A percentile compares a stretch with the other conserved stretches of the same genome.
These are phyloP conservation scores for Nidula microcarpa DNA, from an alignment of 768 basidiomycete species.

Conservation along the genomic window DNA sequence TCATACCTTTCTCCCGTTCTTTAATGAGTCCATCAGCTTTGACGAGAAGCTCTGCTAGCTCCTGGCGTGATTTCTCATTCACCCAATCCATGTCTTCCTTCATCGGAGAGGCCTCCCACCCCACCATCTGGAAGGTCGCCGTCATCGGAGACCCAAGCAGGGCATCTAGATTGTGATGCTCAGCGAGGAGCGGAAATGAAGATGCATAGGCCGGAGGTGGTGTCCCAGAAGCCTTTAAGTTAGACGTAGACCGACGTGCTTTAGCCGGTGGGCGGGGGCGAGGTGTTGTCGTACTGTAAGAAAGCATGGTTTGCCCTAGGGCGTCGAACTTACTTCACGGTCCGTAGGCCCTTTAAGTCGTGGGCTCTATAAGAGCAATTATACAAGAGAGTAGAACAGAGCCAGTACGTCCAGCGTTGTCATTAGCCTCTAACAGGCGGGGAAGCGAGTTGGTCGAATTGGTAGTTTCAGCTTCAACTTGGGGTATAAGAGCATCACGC, in stretches of 20 bases:
- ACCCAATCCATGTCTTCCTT: conserved; percentile 39
- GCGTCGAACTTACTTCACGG: too few species aligned
- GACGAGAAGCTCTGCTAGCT: conserved; percentile 63
- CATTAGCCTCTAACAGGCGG: too few species aligned
- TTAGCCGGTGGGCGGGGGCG: conserved; percentile 73
- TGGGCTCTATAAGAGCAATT: too few species aligned
- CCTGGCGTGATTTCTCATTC: conserved; percentile 67
- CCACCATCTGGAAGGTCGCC: conserved; percentile 28
- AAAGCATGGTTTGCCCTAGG: too few species aligned
- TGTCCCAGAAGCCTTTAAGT: conserved; percentile 24
- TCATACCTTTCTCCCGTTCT: conserved; percentile 71
- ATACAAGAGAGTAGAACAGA: too few species aligned
- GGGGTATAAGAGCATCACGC: too few species aligned
- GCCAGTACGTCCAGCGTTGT: too few species aligned
- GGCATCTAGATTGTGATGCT: conserved; percentile 12
- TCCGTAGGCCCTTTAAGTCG: too few species aligned
- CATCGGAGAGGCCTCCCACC: conserved; percentile 16
- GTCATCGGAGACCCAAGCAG: conserved; percentile 34
- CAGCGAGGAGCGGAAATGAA: conserved; percentile 27
- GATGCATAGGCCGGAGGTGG: conserved; percentile 59
- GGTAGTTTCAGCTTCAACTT: too few species aligned
- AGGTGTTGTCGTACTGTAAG: conserved; percentile 30
- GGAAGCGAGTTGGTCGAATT: too few species aligned
- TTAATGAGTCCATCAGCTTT: conserved; percentile 76
- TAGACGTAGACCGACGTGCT: conserved; percentile 44